Evolutionary conservation across 805 yeast species (phyloP).

Genomic region (Wickerhamomyces kurtzmanii): DNA sequence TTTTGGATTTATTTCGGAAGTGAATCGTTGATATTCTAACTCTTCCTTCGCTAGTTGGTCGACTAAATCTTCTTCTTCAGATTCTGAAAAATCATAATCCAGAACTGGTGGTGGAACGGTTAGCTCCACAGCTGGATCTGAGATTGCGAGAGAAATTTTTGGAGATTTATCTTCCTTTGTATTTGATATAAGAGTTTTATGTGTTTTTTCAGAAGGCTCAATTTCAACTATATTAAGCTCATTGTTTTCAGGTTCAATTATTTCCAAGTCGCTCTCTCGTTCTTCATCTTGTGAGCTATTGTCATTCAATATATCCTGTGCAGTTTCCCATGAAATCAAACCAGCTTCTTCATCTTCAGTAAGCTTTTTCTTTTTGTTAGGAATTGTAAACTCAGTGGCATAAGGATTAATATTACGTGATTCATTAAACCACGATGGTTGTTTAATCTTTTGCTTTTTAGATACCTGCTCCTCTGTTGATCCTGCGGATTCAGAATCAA

Average conservation of each 20-base stretch:
- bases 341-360: conserved; percentile 38
- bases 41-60: conserved; percentile 63
- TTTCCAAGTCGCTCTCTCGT: conserved; percentile 9
- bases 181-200: not conserved
- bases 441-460: not conserved
- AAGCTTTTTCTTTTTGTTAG: conserved; percentile 1
- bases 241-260: conserved; percentile 3
- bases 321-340: conserved; percentile 40
- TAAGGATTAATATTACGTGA: conserved; percentile 4
- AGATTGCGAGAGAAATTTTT: conserved; percentile 10
- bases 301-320: conserved; percentile 20
- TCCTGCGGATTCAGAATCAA: not conserved
- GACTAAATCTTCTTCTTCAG: conserved; percentile 63
- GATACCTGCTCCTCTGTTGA: not conserved
- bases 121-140: conserved; percentile 2
- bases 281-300: conserved; percentile 3
- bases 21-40: conserved; percentile 59
- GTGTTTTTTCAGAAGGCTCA: not conserved
- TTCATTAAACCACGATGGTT: conserved; percentile 21
- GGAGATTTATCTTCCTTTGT: conserved; percentile 1
- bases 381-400: conserved; percentile 1
- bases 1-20: conserved; percentile 26
- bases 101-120: conserved; percentile 11
- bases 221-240: conserved; percentile 6
- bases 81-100: conserved; percentile 65